These are phyloP conservation scores for Carex sylvatica DNA, from an alignment of 202 grass and related monocot species.

Conservation along the genomic window DNA sequence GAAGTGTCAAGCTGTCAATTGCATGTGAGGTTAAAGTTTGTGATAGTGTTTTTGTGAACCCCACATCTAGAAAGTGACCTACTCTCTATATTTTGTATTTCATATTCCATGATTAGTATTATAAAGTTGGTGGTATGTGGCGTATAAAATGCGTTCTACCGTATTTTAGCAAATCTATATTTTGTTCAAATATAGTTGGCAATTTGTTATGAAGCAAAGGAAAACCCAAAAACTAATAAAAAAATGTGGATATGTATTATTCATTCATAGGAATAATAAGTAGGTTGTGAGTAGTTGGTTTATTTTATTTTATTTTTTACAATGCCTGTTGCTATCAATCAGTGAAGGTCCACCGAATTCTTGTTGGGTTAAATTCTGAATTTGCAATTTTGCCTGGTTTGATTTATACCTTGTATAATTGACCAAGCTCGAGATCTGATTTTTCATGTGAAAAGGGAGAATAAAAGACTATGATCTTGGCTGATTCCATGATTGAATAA, in stretches of 20 bases:
- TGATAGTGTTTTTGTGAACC: slow-evolving; percentile 4
- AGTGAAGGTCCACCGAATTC: background rate
- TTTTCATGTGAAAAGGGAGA: background rate
- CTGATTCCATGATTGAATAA: background rate
- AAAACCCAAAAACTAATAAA: no score
- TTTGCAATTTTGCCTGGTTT: background rate
- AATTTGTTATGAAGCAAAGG: background rate
- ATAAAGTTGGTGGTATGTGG: slow-evolving; percentile 16
- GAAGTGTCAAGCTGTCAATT: background rate
- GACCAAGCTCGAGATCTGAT: background rate
- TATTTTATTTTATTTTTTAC: no score
- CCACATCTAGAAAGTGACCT: slow-evolving; percentile 4
- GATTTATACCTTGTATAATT: background rate
- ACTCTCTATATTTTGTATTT: background rate
- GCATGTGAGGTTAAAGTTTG: slow-evolving; percentile 30
- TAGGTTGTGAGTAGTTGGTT: background rate
- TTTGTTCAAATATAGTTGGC: background rate
- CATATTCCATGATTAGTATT: background rate
- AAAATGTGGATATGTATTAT: background rate
- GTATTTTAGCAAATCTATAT: background rate
- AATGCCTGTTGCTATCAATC: background rate
- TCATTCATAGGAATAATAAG: background rate
- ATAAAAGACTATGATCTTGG: background rate
- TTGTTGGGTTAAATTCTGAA: background rate
- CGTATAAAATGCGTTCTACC: background rate